Percentiles rank a stretch among this genome's conserved stretches.
Conservation (phyloP, 805 yeast genomes). For the Yamadazyma takamatsuzukensis region DNA sequence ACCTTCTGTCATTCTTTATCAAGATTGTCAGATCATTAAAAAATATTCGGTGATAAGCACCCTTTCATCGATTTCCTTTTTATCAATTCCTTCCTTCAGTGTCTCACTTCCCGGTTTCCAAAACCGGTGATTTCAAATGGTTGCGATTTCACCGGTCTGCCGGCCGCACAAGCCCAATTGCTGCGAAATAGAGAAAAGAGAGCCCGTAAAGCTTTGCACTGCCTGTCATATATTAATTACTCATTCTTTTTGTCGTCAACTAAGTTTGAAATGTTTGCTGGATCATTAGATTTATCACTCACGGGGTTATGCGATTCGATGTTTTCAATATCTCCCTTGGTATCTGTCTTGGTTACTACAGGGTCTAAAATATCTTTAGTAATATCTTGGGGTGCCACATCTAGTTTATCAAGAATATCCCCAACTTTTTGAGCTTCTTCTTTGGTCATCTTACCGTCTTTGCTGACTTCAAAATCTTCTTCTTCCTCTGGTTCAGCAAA, state of each 20-base stretch:
- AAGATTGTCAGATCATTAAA: too few relatives aligned
- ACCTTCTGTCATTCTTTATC: too few relatives aligned
- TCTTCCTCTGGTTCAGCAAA: conserved; percentile 32
- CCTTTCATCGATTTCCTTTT: too few relatives aligned
- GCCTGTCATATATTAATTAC: too few relatives aligned
- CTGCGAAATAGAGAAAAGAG: too few relatives aligned
- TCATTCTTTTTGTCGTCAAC: conserved; percentile 9
- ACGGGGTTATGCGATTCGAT: conserved; percentile 10
- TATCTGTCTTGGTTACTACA: conserved; percentile 5
- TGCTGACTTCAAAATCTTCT: conserved; percentile 3
- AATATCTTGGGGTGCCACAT: conserved; percentile 9
- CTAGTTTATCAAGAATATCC: conserved; percentile 9
- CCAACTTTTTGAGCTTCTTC: conserved; percentile 6
- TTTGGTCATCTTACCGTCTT: conserved; percentile 1
- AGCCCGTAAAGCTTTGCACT: too few relatives aligned
- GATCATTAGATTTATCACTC: conserved; percentile 5
- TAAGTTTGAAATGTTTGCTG: not conserved
- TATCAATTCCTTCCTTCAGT: too few relatives aligned
- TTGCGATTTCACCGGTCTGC: too few relatives aligned
- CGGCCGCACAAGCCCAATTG: too few relatives aligned
- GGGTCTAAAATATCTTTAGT: conserved; percentile 10
- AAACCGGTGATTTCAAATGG: too few relatives aligned
- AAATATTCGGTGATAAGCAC: too few relatives aligned
- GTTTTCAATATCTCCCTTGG: conserved; percentile 9
- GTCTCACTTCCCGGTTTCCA: too few relatives aligned